These are phyloP conservation scores for Hyphopichia buzzinii DNA, from an alignment of 1,139 yeast genomes.

Conservation along the genomic window DNA sequence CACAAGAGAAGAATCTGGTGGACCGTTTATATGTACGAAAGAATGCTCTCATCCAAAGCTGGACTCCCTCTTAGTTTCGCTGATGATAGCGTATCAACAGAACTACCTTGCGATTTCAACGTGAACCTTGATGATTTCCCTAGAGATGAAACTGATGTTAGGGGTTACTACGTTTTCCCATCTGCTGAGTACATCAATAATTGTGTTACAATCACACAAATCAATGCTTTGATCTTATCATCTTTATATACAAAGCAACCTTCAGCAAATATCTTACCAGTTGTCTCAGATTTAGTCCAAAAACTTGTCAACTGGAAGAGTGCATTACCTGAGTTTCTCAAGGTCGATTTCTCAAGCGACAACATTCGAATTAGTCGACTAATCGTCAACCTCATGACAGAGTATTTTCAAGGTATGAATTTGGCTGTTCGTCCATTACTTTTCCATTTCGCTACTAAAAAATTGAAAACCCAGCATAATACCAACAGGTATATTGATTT, in stretches of 20 bases:
- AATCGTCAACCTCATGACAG: slow-evolving; percentile 78
- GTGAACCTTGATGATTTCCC: slow-evolving; percentile 53
- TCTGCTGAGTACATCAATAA: slow-evolving; percentile 77
- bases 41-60: slow-evolving; percentile 83
- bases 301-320: slow-evolving; percentile 71
- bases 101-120: slow-evolving; percentile 69
- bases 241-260: slow-evolving; percentile 78
- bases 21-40: slow-evolving; percentile 87
- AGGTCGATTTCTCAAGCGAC: slow-evolving; percentile 59
- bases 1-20: slow-evolving; percentile 86
- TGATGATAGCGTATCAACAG: slow-evolving; percentile 77
- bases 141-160: slow-evolving; percentile 49
- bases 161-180: slow-evolving; percentile 68
- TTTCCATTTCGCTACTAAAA: slow-evolving; percentile 75
- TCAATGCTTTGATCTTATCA: slow-evolving; percentile 71
- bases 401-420: slow-evolving; percentile 82
- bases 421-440: slow-evolving; percentile 78
- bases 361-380: slow-evolving; percentile 62
- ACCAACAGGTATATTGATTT: slow-evolving; percentile 61
- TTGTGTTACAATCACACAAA: slow-evolving; percentile 78
- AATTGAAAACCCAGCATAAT: slow-evolving; percentile 43
- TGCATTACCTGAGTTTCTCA: slow-evolving; percentile 59
- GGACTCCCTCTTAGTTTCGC: slow-evolving; percentile 79
- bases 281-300: slow-evolving; percentile 68
- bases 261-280: slow-evolving; percentile 68